A percentile compares a stretch with the other conserved stretches of the same genome.
Conservation (phyloP, 768 basidiomycete species). For the Calocybe gangraenosa region DNA sequence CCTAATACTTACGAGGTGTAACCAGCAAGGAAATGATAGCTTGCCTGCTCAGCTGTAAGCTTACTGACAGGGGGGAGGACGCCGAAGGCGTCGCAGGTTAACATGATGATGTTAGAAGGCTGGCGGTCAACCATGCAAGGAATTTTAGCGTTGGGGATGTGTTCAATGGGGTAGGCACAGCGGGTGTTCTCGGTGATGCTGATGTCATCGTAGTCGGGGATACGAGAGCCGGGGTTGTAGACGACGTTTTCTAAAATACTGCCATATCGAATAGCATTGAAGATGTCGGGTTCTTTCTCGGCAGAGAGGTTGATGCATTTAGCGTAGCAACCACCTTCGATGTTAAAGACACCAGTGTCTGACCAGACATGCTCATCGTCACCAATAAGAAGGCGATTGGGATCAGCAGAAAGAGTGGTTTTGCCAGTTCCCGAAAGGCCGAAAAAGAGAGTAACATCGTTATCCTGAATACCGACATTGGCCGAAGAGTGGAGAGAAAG, state of each 20-base stretch:
- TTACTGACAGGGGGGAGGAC: conserved; percentile 95
- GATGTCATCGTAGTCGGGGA: conserved; percentile 93
- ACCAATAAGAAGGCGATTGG: conserved; percentile 89
- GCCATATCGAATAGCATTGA: conserved; percentile 90
- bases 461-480: conserved; percentile 85
- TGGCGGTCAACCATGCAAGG: conserved; percentile 86
- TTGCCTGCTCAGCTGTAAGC: conserved; percentile 90
- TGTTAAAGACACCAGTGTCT: conserved; percentile 98
- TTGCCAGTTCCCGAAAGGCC: conserved; percentile 98
- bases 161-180: conserved; percentile 98
- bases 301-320: conserved; percentile 95
- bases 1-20: conserved; percentile 74
- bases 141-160: conserved; percentile 91
- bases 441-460: conserved; percentile 98
- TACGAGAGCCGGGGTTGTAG: conserved; percentile 79
- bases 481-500: conserved; percentile 97
- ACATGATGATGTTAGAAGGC: conserved; percentile 93
- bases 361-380: conserved; percentile 99
- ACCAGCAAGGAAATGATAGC: conserved; percentile 96
- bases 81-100: conserved; percentile 98
- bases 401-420: conserved; percentile 97
- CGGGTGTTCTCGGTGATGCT: conserved; percentile 99
- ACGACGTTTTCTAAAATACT: conserved; percentile 99
- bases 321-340: conserved; percentile 99
- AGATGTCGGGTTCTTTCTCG: conserved; percentile 99